Evolutionary conservation across 78 protist species (phyloP).

Genomic region (Dictyostelium capitatum): DNA sequence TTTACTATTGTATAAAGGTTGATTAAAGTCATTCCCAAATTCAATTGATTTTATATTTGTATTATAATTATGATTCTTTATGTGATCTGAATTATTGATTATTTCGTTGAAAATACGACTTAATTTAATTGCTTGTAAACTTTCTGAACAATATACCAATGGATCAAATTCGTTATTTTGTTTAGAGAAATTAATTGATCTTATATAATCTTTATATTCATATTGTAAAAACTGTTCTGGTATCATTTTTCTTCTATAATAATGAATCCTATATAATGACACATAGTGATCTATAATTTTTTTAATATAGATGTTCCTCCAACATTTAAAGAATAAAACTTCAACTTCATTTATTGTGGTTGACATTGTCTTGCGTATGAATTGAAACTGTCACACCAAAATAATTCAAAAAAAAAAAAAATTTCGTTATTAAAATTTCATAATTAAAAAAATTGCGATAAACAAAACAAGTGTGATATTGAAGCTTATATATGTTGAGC

Average conservation of each 20-base stretch:
- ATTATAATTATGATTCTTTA: background rate
- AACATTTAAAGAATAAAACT: background rate
- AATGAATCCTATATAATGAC: background rate
- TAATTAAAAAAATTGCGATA: no score
- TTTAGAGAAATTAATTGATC: background rate
- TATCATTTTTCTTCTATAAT: background rate
- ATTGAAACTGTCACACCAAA: no score
- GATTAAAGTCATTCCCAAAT: background rate
- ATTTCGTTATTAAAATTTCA: no score
- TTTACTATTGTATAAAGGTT: no score
- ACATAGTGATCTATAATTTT: background rate
- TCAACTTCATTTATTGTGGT: background rate
- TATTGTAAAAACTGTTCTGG: background rate
- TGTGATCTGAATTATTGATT: background rate
- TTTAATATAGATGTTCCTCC: background rate
- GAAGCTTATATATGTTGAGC: no score
- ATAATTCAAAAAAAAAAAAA: no score
- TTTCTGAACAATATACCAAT: background rate
- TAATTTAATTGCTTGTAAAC: background rate
- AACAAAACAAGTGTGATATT: no score
- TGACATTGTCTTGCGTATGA: no score
- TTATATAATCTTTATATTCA: background rate
- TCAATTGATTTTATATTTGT: background rate
- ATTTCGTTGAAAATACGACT: background rate
- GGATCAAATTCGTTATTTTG: background rate